These are phyloP conservation scores for Encephalitozoon cuniculi DNA, from an alignment of 371 early-diverging fungal genomes.

Conservation along the genomic window DNA sequence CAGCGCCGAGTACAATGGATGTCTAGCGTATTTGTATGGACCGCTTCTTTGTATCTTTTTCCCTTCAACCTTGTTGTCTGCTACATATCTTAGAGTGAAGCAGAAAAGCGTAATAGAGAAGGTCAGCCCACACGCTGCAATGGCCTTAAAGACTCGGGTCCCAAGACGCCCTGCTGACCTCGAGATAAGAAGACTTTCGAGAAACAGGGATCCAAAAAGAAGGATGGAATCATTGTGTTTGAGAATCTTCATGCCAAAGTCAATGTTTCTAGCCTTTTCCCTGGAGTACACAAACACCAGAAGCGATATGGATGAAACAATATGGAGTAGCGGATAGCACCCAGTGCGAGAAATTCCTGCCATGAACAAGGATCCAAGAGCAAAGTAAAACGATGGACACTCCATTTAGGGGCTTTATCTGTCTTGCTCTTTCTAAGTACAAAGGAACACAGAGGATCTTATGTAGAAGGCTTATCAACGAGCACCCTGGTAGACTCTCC, in stretches of 20 bases:
- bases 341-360: background rate
- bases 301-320: background rate
- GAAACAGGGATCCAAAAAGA: background rate
- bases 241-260: background rate
- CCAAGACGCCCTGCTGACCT: background rate
- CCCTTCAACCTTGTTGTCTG: background rate
- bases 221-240: background rate
- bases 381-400: background rate
- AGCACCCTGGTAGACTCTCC: background rate
- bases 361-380: conserved; percentile 4
- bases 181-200: background rate
- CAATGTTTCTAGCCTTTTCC: background rate
- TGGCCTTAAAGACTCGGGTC: background rate
- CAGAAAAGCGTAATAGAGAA: background rate
- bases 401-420: background rate
- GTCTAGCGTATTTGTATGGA: background rate
- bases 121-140: background rate
- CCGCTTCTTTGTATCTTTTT: background rate
- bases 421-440: background rate
- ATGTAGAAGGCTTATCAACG: background rate
- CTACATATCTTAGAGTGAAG: background rate
- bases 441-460: background rate
- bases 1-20: background rate
- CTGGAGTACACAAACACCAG: background rate
- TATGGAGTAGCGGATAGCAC: background rate